Base-by-base conservation (phyloP, 164 flowering plant species). In the Stephania cephalantha region DNA sequence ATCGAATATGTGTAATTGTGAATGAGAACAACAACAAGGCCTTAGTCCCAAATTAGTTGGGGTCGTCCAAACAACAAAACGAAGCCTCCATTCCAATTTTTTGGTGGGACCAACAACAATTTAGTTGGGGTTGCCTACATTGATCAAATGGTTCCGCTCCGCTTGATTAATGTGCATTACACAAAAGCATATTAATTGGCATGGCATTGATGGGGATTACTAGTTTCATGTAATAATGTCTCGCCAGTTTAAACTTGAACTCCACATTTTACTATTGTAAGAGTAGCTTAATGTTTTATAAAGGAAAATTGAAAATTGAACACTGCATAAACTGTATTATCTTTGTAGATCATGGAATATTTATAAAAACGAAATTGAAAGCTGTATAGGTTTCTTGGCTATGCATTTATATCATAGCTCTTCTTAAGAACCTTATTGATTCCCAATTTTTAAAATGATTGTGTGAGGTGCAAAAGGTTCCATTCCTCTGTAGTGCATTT, bases 401-500 rank as follows among this genome's bases (percentile, higher is more conserved):
- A 64, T 31, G 58, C 67, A 18, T 72, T 53, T 29, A 72, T 35
- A 65, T 18, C 6, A 22, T 15, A 5, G 53, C 53, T 48, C 53
- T 71, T 25, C 67, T 48, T 55, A 9, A 55, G 18, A 22, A 31
- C 55, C 48, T 72, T n/a, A 35, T 45, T 58, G 67, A 20, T 10
- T 18, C 22, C 30, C 22, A 48, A 44, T 58, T 70, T 58, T 75
- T 70, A 53, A 53, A 75, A 70, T 30, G 73, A 25, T 31, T 46
- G 15, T n/a, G 10, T 17, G 3, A 29, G 63, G 48, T 53, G 64
- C 64, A n/a, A 70, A 12, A 46, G 17, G 46, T 44, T 75, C 11
- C 18, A 13, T 65, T 7, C 45, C 46, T 73, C 12, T 66, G 42
- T 66, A 44, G 22, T 25, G 69, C 30, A 50, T 66, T 25, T 64